Evolutionary conservation across 2,329 filamentous ascomycete genomes (phyloP).

Genomic region (Ophiostoma sp.): DNA sequence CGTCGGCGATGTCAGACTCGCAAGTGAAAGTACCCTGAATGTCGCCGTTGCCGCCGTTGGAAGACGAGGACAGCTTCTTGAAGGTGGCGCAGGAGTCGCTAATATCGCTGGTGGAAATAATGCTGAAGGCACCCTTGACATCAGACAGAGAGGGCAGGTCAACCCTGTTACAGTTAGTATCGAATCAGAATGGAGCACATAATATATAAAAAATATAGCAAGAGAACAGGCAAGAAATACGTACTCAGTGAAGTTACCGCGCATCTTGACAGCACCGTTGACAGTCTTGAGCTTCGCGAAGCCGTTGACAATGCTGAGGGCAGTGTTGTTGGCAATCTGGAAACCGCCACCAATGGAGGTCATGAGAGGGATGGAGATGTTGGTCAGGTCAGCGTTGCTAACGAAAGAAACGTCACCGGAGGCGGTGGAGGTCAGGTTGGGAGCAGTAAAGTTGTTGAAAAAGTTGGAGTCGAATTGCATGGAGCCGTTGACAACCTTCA

Average conservation of each 20-base stretch:
- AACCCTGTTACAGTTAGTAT: slow-evolving; percentile 51
- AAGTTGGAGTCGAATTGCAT: slow-evolving; percentile 80
- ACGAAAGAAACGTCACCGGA: slow-evolving; percentile 57
- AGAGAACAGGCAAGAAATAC: slow-evolving; percentile 35
- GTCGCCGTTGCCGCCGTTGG: slow-evolving; percentile 38
- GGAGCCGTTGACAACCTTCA: slow-evolving; percentile 68
- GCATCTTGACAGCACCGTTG: slow-evolving; percentile 75
- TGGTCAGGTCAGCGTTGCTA: slow-evolving; percentile 58
- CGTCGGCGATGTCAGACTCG: slow-evolving; percentile 46
- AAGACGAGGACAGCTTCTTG: slow-evolving; percentile 40
- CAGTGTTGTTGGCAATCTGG: slow-evolving; percentile 85
- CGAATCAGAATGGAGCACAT: too few relatives aligned
- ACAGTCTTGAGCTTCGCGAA: slow-evolving; percentile 66
- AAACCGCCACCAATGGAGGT: slow-evolving; percentile 69
- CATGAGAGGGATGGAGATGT: slow-evolving; percentile 70
- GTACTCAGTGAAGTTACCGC: slow-evolving; percentile 78
- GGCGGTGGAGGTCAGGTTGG: slow-evolving; percentile 65
- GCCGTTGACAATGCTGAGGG: slow-evolving; percentile 57
- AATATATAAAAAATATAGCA: background rate
- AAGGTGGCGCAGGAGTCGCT: slow-evolving; percentile 50
- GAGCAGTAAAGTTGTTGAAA: slow-evolving; percentile 55
- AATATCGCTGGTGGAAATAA: slow-evolving; percentile 62
- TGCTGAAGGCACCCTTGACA: slow-evolving; percentile 67
- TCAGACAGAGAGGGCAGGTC: slow-evolving; percentile 60
- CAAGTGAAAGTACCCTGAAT: slow-evolving; percentile 49